Conservation (phyloP, 208 protist genomes). For the Trypanosomatidae sp. region DNA sequence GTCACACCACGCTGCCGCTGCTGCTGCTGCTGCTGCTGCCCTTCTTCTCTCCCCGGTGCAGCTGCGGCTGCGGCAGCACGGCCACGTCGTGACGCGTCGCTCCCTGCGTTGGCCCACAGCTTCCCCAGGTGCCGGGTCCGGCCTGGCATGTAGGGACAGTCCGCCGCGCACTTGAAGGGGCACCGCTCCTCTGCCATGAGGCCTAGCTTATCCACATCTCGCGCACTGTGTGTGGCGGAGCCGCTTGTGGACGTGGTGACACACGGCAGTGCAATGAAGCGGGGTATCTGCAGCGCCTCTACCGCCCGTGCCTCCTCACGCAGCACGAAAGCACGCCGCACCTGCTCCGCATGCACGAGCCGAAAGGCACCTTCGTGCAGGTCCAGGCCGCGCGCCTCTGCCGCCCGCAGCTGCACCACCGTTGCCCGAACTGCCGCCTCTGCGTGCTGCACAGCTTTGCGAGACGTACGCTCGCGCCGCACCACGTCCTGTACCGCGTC, state of each 20-base stretch:
- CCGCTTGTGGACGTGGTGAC: neutral
- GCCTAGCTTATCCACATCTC: slow-evolving; percentile 29
- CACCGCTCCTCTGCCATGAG: slow-evolving; percentile 35
- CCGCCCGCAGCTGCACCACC: slow-evolving; percentile 12
- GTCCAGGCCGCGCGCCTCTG: slow-evolving; percentile 20
- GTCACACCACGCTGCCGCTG: neutral
- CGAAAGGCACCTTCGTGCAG: slow-evolving; percentile 17
- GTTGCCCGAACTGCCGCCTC: slow-evolving; percentile 27
- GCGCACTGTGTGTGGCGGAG: neutral
- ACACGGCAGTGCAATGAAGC: slow-evolving; percentile 24
- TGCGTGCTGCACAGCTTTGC: slow-evolving; percentile 5
- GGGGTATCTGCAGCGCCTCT: slow-evolving; percentile 29
- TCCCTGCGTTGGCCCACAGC: slow-evolving; percentile 5
- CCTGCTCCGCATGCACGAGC: slow-evolving; percentile 34
- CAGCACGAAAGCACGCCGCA: slow-evolving; percentile 36
- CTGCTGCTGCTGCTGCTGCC: neutral
- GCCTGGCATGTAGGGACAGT: slow-evolving; percentile 39
- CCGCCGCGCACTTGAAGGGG: slow-evolving; percentile 38
- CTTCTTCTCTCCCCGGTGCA: neutral
- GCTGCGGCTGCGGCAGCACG: neutral
- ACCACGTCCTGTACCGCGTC: slow-evolving; percentile 20
- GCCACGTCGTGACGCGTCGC: neutral
- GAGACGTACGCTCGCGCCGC: slow-evolving; percentile 9
- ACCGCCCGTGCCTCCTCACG: slow-evolving; percentile 41
- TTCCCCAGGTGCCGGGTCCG: slow-evolving; percentile 18